Conservation (phyloP, 2,329 filamentous ascomycete genomes). For the Ampelomyces quisqualis region DNA sequence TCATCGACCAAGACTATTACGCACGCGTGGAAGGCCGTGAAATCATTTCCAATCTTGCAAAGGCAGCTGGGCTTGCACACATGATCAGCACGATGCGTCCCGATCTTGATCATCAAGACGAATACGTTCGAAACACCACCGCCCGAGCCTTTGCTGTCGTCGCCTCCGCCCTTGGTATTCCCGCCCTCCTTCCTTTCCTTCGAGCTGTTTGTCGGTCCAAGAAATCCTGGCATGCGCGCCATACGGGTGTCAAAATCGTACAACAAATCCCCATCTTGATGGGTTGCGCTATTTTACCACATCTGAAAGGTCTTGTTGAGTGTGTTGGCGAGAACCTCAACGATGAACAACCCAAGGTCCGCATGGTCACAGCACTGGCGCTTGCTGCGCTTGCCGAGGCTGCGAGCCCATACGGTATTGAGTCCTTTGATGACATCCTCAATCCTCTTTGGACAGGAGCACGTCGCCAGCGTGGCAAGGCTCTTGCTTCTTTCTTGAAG, state of each 20-base stretch:
- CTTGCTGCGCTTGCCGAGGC: constrained; percentile 95
- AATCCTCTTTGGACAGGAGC: constrained; percentile 97
- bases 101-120: constrained; percentile 96
- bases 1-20: constrained; percentile 99
- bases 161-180: constrained; percentile 92
- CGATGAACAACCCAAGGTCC: constrained; percentile 96
- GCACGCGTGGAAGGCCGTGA: constrained; percentile 96
- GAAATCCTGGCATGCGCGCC: constrained; percentile 97
- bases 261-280: constrained; percentile 98
- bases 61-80: constrained; percentile 92
- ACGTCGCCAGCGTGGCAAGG: constrained; percentile 93
- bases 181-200: constrained; percentile 89
- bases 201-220: constrained; percentile 95
- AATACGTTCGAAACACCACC: constrained; percentile 97
- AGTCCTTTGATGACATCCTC: constrained; percentile 96
- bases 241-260: constrained; percentile 98
- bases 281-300: constrained; percentile 94
- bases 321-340: constrained; percentile 95
- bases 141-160: constrained; percentile 96
- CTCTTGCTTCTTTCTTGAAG: constrained; percentile 92
- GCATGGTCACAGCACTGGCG: constrained; percentile 91
- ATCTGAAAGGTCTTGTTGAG: constrained; percentile 93
- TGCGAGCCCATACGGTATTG: constrained; percentile 97
- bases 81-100: constrained; percentile 99
- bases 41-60: constrained; percentile 96